Evolutionary conservation across 805 yeast species (phyloP), one percentile per base, ranked within the genome.

Genomic region (Cyberlindnera petersonii): DNA sequence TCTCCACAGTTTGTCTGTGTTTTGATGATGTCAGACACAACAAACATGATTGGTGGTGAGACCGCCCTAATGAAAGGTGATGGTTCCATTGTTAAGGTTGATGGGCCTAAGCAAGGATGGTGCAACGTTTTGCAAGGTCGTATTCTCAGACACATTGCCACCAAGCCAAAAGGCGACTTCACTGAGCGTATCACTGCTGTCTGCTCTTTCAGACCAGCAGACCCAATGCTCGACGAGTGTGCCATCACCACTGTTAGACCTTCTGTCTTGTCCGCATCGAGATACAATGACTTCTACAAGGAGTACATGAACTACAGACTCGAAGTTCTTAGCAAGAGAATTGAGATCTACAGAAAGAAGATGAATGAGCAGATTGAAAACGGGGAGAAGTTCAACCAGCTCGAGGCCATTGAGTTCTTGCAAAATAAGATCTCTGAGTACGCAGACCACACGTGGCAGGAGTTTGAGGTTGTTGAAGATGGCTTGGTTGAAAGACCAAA

Each of bases 1-100:
- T 69, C 78, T n/a, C 76, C 75, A 40, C 82, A 82, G 13, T 75
- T 75, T 53, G 82, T 77, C 15, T 77, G 82, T 58, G 83, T 77
- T 13, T 63, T 77, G 44, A 77, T 77, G 84, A 53, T 77, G 31
- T 70, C 77, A 22, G 82, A 77, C 51, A 77, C 83, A 8, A 47
- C 69, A 3, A 58, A 65, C 31, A 76, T 77, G 82, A 61, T 71
- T 54, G 82, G 82, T 21, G 82, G 82, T 34, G 82, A 76, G 53
- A 75, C 82, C 3, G 64, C 72, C 21, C 63, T 75, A 45, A 65
- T 72, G 45, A 72, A 35, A 32, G 51, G 51, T 27, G 42, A 52
- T 21, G 57, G 54, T 21, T 37, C 46, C 20, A 48, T 52, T 22
- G 51, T 45, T n/a, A 52, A 42, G 23, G 55, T 52, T 18, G 44